A percentile compares a stretch with the other conserved stretches of the same genome.
Conservation (phyloP, 805 yeast species). For the Torulaspora microellipsoides region DNA sequence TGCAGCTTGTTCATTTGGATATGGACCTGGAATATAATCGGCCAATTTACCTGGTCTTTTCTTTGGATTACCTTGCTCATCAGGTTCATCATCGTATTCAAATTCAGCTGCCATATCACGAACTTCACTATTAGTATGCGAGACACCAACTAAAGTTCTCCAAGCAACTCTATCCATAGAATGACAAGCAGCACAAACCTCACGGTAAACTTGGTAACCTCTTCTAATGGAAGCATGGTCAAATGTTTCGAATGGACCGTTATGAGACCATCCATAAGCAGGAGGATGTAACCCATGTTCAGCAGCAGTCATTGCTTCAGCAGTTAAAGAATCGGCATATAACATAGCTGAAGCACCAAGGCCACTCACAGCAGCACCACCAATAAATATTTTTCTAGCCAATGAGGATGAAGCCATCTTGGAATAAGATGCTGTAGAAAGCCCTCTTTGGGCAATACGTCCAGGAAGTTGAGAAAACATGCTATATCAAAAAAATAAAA, state of each 20-base stretch:
- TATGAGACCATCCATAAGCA: constrained; percentile 87
- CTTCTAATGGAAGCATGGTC: constrained; percentile 97
- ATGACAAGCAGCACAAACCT: constrained; percentile 99
- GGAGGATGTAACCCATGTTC: constrained; percentile 99
- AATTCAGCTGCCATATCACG: constrained; percentile 92
- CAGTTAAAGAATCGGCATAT: constrained; percentile 80
- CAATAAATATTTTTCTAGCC: constrained; percentile 45
- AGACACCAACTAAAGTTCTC: constrained; percentile 97
- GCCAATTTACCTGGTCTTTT: constrained; percentile 98
- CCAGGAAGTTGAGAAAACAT: constrained; percentile 10
- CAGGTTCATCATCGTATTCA: constrained; percentile 98
- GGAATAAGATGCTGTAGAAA: constrained; percentile 4
- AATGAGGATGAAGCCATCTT: not conserved
- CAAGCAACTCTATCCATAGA: constrained; percentile 95
- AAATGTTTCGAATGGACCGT: constrained; percentile 83
- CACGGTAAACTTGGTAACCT: constrained; percentile 98
- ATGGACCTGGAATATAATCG: constrained; percentile 91
- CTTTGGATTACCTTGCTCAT: constrained; percentile 96
- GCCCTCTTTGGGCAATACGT: constrained; percentile 11
- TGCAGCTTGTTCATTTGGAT: constrained; percentile 97
- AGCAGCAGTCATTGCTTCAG: constrained; percentile 96
- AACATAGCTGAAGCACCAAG: constrained; percentile 74
- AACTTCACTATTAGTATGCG: constrained; percentile 86
- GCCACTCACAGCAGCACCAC: constrained; percentile 64
- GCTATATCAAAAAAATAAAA: not conserved